Evolutionary conservation across 352 stramenopile species (phyloP).

Genomic region (Phytophthora chlamydospora): DNA sequence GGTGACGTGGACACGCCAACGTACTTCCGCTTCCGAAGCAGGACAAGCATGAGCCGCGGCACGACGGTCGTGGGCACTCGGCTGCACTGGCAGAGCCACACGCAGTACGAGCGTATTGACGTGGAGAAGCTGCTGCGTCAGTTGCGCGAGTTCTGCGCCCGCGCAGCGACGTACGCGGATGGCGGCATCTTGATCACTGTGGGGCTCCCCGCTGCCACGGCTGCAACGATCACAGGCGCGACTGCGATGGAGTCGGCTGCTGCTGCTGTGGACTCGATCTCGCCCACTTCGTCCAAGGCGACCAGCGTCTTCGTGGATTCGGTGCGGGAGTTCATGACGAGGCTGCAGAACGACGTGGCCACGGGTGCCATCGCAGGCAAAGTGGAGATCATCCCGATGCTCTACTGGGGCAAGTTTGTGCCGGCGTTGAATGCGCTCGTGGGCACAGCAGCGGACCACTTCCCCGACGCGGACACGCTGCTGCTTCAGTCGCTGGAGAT

Average conservation of each 20-base stretch:
- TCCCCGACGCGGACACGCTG: constrained; percentile 52
- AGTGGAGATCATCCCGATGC: constrained; percentile 85
- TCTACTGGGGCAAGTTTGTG: constrained; percentile 94
- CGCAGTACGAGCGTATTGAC: constrained; percentile 38
- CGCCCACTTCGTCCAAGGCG: constrained; percentile 14
- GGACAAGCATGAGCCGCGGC: constrained; percentile 15
- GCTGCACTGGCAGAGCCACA: constrained; percentile 69
- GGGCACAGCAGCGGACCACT: constrained; percentile 53
- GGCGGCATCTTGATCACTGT: constrained; percentile 55
- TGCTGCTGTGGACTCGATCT: constrained; percentile 10
- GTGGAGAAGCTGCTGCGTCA: constrained; percentile 42
- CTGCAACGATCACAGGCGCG: constrained; percentile 13
- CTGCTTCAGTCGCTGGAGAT: constrained; percentile 93
- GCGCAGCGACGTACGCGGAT: constrained; percentile 49
- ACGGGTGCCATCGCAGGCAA: constrained; percentile 10
- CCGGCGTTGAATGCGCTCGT: constrained; percentile 94
- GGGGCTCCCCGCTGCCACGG: constrained; percentile 37
- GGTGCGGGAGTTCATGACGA: constrained; percentile 39
- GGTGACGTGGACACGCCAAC: constrained; percentile 17
- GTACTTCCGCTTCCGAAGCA: neutral
- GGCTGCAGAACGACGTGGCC: constrained; percentile 32
- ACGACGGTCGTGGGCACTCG: constrained; percentile 53
- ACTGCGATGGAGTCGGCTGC: neutral
- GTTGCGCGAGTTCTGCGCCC: constrained; percentile 46
- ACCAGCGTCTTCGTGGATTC: constrained; percentile 41